Evolutionary conservation across 164 flowering plant species (phyloP), one percentile per base, ranked within the genome.

Genomic region (Akebia trifoliata): DNA sequence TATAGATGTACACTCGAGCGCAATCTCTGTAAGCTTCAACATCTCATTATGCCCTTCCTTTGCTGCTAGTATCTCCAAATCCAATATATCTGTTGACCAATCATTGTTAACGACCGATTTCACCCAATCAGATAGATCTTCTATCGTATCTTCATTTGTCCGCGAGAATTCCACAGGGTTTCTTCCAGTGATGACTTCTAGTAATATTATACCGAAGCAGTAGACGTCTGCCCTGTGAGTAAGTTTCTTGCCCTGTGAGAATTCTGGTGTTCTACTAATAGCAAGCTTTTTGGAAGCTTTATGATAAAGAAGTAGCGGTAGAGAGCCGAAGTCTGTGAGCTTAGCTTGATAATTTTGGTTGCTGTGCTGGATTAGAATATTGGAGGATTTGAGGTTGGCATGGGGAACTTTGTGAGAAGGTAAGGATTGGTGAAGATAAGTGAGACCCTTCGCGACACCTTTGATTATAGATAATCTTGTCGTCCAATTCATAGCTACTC

Each of bases 341-440:
- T 78, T 82, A 5, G 78, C 42, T 7, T 50, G 72, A 68, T 65
- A 60, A 44, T 5, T 66, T 10, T 53, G 38, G 61, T 46, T 12
- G 24, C 39, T 30, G 17, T 18, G 55, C 0, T 50, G 39, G 60
- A 85, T 49, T 8, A 85, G 74, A 11, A 85, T 67, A 39, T 85
- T 82, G 47, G 84, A 72, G 1, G 91, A 82, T 56, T 82, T 82
- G 57, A 85, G 80, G 68, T 82, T 82, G 32, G 66, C 87, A 54
- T 85, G 91, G 34, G 83, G 84, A 21, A 74, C 80, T 40, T 56
- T 78, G 38, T 71, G 77, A 30, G 73, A 68, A 34, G 78, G 64
- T 15, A 74, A 60, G 48, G 74, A 63, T 40, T 76, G 76, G 60
- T 82, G 87, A 20, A 85, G 80, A 52, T 67, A 81, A 11, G 56